These are phyloP conservation scores for Blastobotrys proliferans DNA, from an alignment of 1,139 yeast species.

Conservation along the genomic window DNA sequence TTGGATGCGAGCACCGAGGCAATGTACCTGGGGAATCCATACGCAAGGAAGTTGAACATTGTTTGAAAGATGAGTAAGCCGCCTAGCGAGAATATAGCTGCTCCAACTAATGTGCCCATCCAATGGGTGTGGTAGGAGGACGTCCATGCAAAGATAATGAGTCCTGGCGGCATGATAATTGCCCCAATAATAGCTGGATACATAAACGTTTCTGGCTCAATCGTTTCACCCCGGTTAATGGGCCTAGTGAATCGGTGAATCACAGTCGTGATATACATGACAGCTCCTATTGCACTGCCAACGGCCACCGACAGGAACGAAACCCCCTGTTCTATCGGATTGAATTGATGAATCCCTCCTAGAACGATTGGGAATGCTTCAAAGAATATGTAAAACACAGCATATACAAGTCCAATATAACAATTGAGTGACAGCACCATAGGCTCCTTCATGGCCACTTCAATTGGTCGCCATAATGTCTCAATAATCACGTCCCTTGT, in stretches of 20 bases:
- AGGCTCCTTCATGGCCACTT: slow-evolving; percentile 9
- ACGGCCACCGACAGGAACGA: slow-evolving; percentile 42
- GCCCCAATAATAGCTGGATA: slow-evolving; percentile 45
- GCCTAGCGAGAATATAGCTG: slow-evolving; percentile 72
- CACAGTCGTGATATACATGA: slow-evolving; percentile 10
- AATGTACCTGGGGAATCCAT: slow-evolving; percentile 65
- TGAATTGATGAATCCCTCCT: slow-evolving; percentile 41
- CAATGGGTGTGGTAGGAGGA: slow-evolving; percentile 69
- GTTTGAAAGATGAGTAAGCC: slow-evolving; percentile 68
- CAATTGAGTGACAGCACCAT: slow-evolving; percentile 30
- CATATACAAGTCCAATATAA: slow-evolving; percentile 50
- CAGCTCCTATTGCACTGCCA: slow-evolving; percentile 42
- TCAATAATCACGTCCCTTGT: slow-evolving; percentile 11
- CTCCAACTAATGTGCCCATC: slow-evolving; percentile 76
- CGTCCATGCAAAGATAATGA: slow-evolving; percentile 52
- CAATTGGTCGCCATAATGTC: slow-evolving; percentile 18
- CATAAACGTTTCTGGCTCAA: slow-evolving; percentile 36
- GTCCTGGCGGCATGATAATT: slow-evolving; percentile 46
- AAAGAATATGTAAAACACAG: slow-evolving; percentile 51
- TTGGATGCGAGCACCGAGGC: slow-evolving; percentile 59
- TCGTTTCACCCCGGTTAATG: slow-evolving; percentile 26
- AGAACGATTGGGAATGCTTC: slow-evolving; percentile 59
- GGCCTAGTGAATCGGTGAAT: slow-evolving; percentile 1
- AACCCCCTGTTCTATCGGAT: slow-evolving; percentile 45
- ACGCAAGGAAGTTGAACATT: slow-evolving; percentile 62